Evolutionary conservation across 1,139 yeast species (phyloP).

Genomic region (Diutina pseudorugosa): DNA sequence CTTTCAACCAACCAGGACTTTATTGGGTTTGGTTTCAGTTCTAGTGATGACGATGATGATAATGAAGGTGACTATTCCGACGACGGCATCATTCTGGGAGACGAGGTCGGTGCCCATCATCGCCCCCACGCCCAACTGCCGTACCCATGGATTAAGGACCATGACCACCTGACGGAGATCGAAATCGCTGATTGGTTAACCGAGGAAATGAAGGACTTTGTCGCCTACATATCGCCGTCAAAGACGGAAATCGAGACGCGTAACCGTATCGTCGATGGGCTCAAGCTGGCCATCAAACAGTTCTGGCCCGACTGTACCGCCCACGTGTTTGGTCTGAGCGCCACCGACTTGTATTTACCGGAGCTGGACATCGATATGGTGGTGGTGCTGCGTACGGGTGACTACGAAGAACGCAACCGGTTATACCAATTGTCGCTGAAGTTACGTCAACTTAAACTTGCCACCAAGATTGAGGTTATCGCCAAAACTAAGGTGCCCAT

Average conservation of each 20-base stretch:
- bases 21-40: slow-evolving; percentile 46
- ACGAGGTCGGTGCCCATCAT: slow-evolving; percentile 17
- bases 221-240: slow-evolving; percentile 79
- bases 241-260: slow-evolving; percentile 60
- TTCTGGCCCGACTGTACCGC: slow-evolving; percentile 79
- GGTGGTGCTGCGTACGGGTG: slow-evolving; percentile 51
- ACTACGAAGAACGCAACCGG: slow-evolving; percentile 54
- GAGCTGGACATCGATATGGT: slow-evolving; percentile 98
- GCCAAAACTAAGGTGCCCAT: slow-evolving; percentile 94
- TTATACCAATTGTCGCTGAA: slow-evolving; percentile 67
- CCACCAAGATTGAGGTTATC: slow-evolving; percentile 70
- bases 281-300: slow-evolving; percentile 42
- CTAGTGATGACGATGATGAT: slow-evolving; percentile 27
- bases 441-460: slow-evolving; percentile 50
- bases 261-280: slow-evolving; percentile 49
- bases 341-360: slow-evolving; percentile 87
- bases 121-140: slow-evolving; percentile 22
- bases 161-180: slow-evolving; percentile 60
- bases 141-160: slow-evolving; percentile 74
- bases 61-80: slow-evolving; percentile 18
- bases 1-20: slow-evolving; percentile 43
- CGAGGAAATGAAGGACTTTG: slow-evolving; percentile 77
- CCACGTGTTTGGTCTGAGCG: slow-evolving; percentile 89
- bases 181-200: slow-evolving; percentile 85
- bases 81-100: slow-evolving; percentile 25